Conservation (phyloP, 2,329 filamentous ascomycete species). For the Cordyceps farinosa region DNA sequence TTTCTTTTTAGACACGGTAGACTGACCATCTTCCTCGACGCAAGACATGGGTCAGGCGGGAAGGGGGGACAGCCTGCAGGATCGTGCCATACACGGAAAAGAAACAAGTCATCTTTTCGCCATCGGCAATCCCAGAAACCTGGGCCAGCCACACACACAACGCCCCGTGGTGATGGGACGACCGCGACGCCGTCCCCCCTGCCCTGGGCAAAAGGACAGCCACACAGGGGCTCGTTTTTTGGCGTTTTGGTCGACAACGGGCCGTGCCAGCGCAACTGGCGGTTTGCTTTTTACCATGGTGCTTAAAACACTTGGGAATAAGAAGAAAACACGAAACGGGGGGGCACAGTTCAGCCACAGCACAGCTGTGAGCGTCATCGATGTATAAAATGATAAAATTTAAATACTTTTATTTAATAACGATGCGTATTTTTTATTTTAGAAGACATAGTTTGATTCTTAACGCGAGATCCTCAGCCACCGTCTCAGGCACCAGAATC, state of each 20-base stretch:
- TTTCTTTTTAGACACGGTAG: too few relatives aligned
- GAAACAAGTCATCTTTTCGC: conserved; percentile 5
- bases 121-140: neutral
- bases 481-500: neutral
- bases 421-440: neutral
- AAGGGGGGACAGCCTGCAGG: neutral
- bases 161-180: neutral
- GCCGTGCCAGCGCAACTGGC: neutral
- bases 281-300: neutral
- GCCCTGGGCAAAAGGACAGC: neutral
- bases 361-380: neutral
- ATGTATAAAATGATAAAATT: neutral
- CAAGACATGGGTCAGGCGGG: neutral
- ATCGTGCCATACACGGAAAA: neutral
- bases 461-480: neutral
- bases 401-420: neutral
- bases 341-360: neutral
- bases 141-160: neutral
- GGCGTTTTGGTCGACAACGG: conserved; percentile 4
- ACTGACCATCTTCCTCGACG: too few relatives aligned
- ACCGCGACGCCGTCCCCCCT: neutral
- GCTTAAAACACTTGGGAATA: neutral
- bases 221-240: neutral
- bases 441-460: neutral
- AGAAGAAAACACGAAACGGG: neutral